These are phyloP conservation scores for Ogataea philodendri DNA, from an alignment of 805 yeast genomes.

Conservation along the genomic window DNA sequence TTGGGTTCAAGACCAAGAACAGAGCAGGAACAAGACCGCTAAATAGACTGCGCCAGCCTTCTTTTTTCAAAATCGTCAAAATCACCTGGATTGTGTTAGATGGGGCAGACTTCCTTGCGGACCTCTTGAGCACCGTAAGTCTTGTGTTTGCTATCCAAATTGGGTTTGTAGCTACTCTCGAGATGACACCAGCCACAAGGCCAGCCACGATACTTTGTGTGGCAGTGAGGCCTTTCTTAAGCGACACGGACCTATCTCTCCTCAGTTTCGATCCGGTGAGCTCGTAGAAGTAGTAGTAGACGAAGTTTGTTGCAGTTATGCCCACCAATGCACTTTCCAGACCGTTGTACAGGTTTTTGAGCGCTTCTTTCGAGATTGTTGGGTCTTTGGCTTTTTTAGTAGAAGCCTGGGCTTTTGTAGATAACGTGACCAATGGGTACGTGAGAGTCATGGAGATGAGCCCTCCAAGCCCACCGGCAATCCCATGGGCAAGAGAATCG, in stretches of 20 bases:
- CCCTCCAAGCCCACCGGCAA: constrained; percentile 94
- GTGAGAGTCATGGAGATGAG: constrained; percentile 83
- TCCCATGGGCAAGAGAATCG: constrained; percentile 75
- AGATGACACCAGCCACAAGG: constrained; percentile 82
- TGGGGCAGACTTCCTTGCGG: constrained; percentile 19
- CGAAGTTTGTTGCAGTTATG: constrained; percentile 79
- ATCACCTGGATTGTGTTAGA: constrained; percentile 49
- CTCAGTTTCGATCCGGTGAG: constrained; percentile 41
- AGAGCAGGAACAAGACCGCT: constrained; percentile 88
- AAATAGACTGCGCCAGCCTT: constrained; percentile 71
- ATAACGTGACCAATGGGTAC: constrained; percentile 82
- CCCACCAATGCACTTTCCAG: constrained; percentile 86
- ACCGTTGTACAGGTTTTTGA: constrained; percentile 75
- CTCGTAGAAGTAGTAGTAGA: constrained; percentile 90
- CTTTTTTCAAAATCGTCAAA: constrained; percentile 60
- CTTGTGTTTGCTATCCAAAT: constrained; percentile 95
- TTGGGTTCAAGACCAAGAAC: constrained; percentile 81
- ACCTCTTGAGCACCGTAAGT: constrained; percentile 58
- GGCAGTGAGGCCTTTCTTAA: constrained; percentile 47
- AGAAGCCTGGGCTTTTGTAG: constrained; percentile 86
- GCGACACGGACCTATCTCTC: constrained; percentile 12
- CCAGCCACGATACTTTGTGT: constrained; percentile 73
- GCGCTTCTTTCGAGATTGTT: constrained; percentile 47
- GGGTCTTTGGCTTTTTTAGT: constrained; percentile 22
- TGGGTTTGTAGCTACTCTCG: constrained; percentile 81